Base-by-base conservation (phyloP, 352 stramenopile genomes). In the Phytopythium delawarense region DNA sequence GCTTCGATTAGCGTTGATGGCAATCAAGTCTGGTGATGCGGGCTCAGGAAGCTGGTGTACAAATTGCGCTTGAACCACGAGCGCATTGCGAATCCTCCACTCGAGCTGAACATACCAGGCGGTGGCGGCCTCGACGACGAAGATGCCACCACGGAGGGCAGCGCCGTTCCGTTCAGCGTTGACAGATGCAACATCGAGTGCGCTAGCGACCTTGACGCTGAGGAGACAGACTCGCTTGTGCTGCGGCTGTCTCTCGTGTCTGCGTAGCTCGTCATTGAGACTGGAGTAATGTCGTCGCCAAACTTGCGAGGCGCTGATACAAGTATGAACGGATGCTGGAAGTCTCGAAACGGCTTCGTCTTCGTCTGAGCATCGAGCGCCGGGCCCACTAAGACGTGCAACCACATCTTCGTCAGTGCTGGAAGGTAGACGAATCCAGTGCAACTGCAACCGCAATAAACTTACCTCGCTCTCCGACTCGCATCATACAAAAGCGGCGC, bases 51-150 rank as follows among this genome's bases (percentile, higher is more conserved):
- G 20, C 64, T 57, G 20, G 63, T 16, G 35, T 61, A 66, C 40
- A 72, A 20, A 40, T 57, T 45, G 25, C 45, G 56, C 55, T 78
- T 70, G 51, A 85, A 69, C 78, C 78, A 88, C 12, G 59, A 67
- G 8, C 68, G 61, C 51, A 83, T 65, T 34, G 72, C 69, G 52
- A 83, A 83, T 23, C 63, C 60, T 21, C 57, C 48, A 34, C 65
- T 70, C 13, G 71, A 79, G 56, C 61, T 64, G 37, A 82, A 82
- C 37, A 71, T 15, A 8, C 30, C 51, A 28, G 51, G 51, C n/a
- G 46, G 35, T 18, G 50, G 39, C 54, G 59, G 28, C 23, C 34
- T 42, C 23, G 58, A 21, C 7, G 39, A 6, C 37, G 7, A 30
- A 21, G 7, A 32, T 0, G 8, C 30, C 21, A 20, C 21, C 28